Evolutionary conservation across 495 filamentous ascomycete genomes (phyloP).

Genomic region (Xylaria sp.): DNA sequence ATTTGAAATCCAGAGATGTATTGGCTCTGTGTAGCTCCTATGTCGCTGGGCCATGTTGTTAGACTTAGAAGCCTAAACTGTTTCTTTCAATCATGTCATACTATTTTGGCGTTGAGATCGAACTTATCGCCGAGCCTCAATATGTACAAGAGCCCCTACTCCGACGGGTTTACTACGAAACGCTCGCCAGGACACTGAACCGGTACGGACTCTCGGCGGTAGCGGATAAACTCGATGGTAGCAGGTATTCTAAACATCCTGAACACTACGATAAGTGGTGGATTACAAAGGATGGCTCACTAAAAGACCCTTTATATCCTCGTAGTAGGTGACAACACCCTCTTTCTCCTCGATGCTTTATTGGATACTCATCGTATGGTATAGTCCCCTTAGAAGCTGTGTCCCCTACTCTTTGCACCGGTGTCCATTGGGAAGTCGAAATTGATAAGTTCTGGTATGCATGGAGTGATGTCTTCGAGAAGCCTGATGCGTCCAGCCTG

Average conservation of each 20-base stretch:
- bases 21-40: background rate
- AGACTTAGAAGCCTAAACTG: background rate
- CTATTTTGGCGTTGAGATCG: conserved; percentile 15
- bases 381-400: conserved; percentile 7
- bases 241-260: conserved; percentile 11
- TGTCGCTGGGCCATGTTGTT: background rate
- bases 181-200: background rate
- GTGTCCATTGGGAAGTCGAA: background rate
- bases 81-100: background rate
- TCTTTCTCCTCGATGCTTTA: background rate
- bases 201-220: background rate
- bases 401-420: background rate
- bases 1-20: background rate
- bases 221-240: conserved; percentile 6
- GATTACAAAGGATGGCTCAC: conserved; percentile 10
- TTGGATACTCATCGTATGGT: background rate
- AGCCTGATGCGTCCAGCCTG: background rate
- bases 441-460: background rate
- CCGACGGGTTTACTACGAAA: background rate
- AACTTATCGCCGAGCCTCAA: background rate
- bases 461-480: background rate
- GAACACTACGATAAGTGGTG: background rate
- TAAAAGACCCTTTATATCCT: conserved; percentile 3
- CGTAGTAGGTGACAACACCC: background rate
- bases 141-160: background rate